Evolutionary conservation across 768 basidiomycete species (phyloP).

Genomic region (Kwoniella shandongensis): DNA sequence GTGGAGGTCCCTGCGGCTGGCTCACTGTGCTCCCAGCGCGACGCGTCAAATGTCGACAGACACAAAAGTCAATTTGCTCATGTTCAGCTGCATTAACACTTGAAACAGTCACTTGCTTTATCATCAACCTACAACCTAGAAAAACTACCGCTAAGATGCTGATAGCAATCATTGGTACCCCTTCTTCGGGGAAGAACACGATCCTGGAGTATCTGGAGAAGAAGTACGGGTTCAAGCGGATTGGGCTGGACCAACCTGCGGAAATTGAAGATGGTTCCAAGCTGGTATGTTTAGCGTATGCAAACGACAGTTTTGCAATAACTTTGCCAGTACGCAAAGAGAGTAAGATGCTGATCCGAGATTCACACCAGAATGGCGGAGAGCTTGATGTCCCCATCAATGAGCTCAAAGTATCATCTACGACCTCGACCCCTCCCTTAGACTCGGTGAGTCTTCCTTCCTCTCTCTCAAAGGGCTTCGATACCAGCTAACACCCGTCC

Average conservation of each 20-base stretch:
- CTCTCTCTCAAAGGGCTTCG: too few relatives aligned
- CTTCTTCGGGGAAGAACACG: slow-evolving; percentile 53
- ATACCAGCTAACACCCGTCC: too few relatives aligned
- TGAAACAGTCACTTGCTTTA: not conserved
- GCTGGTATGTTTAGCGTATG: slow-evolving; percentile 16
- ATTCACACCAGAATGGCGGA: slow-evolving; percentile 2
- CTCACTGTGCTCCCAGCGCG: too few relatives aligned
- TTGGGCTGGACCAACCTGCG: slow-evolving; percentile 37
- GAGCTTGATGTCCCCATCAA: slow-evolving; percentile 18
- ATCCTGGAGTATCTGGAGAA: slow-evolving; percentile 51
- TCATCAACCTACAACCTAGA: too few relatives aligned
- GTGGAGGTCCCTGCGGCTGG: not conserved
- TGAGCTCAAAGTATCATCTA: slow-evolving; percentile 16
- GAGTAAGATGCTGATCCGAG: not conserved
- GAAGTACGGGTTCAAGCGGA: slow-evolving; percentile 49
- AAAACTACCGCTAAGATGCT: slow-evolving; percentile 43
- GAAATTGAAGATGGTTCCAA: slow-evolving; percentile 16
- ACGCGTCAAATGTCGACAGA: too few relatives aligned
- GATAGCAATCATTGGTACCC: slow-evolving; percentile 55
- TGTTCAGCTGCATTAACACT: not conserved
- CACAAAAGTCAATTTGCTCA: not conserved
- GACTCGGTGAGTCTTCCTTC: slow-evolving; percentile 1
- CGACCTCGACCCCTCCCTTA: not conserved
- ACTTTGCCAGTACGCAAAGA: too few relatives aligned
- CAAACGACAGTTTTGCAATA: not conserved